These are phyloP conservation scores for Malbranchea cinnamomea DNA, from an alignment of 2,329 filamentous ascomycete genomes.

Conservation along the genomic window DNA sequence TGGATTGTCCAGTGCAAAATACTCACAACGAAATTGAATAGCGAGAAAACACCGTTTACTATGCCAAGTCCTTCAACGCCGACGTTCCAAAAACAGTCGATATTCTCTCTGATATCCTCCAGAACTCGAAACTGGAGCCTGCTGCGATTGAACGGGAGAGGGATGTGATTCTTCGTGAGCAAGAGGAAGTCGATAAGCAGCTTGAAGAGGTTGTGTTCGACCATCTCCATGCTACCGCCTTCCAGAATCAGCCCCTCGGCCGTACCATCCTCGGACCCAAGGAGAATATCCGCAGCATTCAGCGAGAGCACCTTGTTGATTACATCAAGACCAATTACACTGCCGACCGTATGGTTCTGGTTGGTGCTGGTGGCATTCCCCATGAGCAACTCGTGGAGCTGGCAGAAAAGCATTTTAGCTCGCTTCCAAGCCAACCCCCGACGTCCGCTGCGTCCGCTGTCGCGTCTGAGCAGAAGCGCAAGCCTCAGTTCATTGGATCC, in stretches of 20 bases:
- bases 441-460: constrained; percentile 57
- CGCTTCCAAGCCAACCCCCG: constrained; percentile 59
- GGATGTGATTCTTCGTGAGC: constrained; percentile 95
- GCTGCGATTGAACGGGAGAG: constrained; percentile 91
- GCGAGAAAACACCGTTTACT: constrained; percentile 99
- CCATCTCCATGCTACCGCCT: constrained; percentile 95
- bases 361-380: constrained; percentile 84
- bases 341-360: constrained; percentile 97
- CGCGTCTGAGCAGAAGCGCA: constrained; percentile 62
- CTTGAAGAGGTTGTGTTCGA: constrained; percentile 99
- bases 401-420: constrained; percentile 87
- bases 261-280: constrained; percentile 95
- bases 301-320: constrained; percentile 73
- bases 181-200: constrained; percentile 99
- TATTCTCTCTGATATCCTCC: constrained; percentile 96
- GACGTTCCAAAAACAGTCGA: constrained; percentile 94
- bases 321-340: constrained; percentile 99
- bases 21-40: too few species aligned
- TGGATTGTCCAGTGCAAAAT: too few species aligned
- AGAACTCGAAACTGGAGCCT: constrained; percentile 96
- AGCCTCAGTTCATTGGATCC: constrained; percentile 90
- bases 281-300: constrained; percentile 96
- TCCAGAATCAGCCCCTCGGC: constrained; percentile 88
- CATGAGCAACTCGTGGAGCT: constrained; percentile 90
- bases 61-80: constrained; percentile 97